phyloP scores from a whole-genome alignment of 139 green algal genomes.

The Diplosphaera chodatii region DNA sequence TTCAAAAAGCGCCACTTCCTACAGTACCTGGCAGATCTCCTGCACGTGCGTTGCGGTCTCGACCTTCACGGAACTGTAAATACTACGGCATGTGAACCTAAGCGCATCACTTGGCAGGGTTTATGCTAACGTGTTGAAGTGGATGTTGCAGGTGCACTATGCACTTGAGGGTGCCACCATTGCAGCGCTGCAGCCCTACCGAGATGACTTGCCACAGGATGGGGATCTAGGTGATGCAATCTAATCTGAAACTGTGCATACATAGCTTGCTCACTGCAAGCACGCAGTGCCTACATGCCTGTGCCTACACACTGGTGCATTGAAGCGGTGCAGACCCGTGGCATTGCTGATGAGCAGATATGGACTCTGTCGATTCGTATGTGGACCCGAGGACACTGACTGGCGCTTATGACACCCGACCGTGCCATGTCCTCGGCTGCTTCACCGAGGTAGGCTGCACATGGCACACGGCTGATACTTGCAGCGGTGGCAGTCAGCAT shows the following conservation, averaged over 20 bases:
- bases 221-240: neutral
- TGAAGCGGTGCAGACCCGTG: too few relatives aligned
- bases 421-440: slow-evolving; percentile 2
- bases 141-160: slow-evolving; percentile 9
- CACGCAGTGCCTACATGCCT: neutral
- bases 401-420: neutral
- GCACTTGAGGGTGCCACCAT: slow-evolving; percentile 10
- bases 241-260: too few relatives aligned
- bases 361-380: neutral
- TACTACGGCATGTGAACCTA: too few relatives aligned
- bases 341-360: neutral
- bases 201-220: neutral
- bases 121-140: too few relatives aligned
- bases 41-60: too few relatives aligned
- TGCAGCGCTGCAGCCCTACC: slow-evolving; percentile 1
- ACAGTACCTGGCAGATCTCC: slow-evolving; percentile 20
- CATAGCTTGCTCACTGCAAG: too few relatives aligned
- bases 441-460: neutral
- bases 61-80: too few relatives aligned
- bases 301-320: too few relatives aligned
- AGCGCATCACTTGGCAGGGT: too few relatives aligned
- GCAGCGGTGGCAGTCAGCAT: too few relatives aligned
- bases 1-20: slow-evolving; percentile 18
- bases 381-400: neutral
- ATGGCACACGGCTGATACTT: too few relatives aligned